A percentile compares a stretch with the other conserved stretches of the same genome.
phyloP scores from a whole-genome alignment of 306 rosid genomes.

The Alnus rubra region DNA sequence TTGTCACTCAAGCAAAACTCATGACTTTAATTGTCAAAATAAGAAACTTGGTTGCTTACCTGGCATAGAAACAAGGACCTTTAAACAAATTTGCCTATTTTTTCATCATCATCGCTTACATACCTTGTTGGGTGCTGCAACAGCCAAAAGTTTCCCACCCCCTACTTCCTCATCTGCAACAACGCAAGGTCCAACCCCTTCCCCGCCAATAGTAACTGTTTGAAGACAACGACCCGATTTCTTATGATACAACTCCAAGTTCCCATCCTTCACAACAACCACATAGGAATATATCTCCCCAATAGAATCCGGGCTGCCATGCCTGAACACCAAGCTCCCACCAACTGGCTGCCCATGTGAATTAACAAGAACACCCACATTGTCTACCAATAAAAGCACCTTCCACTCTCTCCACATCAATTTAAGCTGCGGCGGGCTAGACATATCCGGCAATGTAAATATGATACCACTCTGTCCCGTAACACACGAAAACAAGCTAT shows the following conservation, averaged over 20 bases:
- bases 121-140: slow-evolving; percentile 84
- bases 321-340: slow-evolving; percentile 79
- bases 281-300: slow-evolving; percentile 86
- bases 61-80: too few relatives aligned
- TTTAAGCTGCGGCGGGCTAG: slow-evolving; percentile 66
- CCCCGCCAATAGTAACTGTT: slow-evolving; percentile 70
- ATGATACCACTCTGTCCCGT: slow-evolving; percentile 77
- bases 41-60: too few relatives aligned
- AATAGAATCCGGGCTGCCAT: slow-evolving; percentile 57
- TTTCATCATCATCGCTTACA: slow-evolving; percentile 19
- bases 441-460: slow-evolving; percentile 78
- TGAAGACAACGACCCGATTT: slow-evolving; percentile 72
- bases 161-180: slow-evolving; percentile 71
- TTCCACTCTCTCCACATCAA: slow-evolving; percentile 76
- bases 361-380: slow-evolving; percentile 81
- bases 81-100: neutral
- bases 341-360: slow-evolving; percentile 82
- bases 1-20: too few relatives aligned
- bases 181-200: slow-evolving; percentile 66
- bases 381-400: slow-evolving; percentile 90
- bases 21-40: too few relatives aligned
- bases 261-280: slow-evolving; percentile 73
- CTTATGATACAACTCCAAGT: slow-evolving; percentile 87
- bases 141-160: slow-evolving; percentile 64
- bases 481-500: slow-evolving; percentile 74